Evolutionary conservation across 2,329 filamentous ascomycete genomes (phyloP), one percentile per base, ranked within the genome.

Genomic region (Alternaria ethzedia): DNA sequence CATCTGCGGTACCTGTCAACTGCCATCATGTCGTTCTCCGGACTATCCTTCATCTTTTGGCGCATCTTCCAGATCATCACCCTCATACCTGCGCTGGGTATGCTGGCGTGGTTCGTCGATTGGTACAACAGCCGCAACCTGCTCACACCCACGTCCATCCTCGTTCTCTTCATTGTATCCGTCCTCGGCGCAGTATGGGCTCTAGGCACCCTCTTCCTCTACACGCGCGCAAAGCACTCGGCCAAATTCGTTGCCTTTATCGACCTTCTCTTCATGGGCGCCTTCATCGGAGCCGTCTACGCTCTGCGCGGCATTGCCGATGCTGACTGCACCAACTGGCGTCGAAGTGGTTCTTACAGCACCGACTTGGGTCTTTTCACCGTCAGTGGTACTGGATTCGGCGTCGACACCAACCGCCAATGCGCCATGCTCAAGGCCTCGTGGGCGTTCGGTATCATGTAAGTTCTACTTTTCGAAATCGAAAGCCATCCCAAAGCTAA

Each of bases 341-440:
- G n/a, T n/a, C n/a, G n/a, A n/a, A n/a, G n/a, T n/a, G n/a, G n/a
- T n/a, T n/a, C n/a, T n/a, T 86, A 86, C 71, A 77, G 87, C 57
- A 36, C 63, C 43, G 84, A 85, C 52, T 83, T 94, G 46, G 90
- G 90, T 12, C 83, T 86, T 12, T 87, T 92, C 65, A 87, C 91
- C 63, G 70, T 80, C 32, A 82, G 81, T 28, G 79, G 86, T 36
- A 85, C 81, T 59, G 74, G 74, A 9, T 82, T 88, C 62, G 79
- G 85, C 45, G 75, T 89, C 44, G 80, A 86, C 57, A 80, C 89
- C 41, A 86, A 92, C 80, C 95, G 95, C 85, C 88, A 89, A 6
- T 98, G 95, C 82, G 88, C 91, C 54, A 96, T 97, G 93, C 88
- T 97, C 75, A 98, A 97, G 87, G 91, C 94, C 1, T 87, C 85